These are phyloP conservation scores for Aspergillus melleus DNA, from an alignment of 2,329 filamentous ascomycete species.

Conservation along the genomic window DNA sequence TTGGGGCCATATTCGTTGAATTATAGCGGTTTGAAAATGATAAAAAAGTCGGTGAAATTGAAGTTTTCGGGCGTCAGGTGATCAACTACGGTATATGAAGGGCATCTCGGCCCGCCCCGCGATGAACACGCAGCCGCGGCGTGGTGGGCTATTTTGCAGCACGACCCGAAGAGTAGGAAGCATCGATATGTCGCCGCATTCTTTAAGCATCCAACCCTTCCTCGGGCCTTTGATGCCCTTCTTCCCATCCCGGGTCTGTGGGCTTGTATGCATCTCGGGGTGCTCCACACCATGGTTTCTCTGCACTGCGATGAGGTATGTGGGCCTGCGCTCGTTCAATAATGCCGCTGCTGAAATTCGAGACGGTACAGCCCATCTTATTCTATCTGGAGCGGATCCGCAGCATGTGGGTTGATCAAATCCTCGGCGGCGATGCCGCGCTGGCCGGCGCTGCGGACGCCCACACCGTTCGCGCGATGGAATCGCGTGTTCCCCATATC, in stretches of 20 bases:
- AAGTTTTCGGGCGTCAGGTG: no score
- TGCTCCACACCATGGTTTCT: no score
- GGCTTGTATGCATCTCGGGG: no score
- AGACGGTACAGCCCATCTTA: conserved; percentile 8
- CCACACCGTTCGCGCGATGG: conserved; percentile 6
- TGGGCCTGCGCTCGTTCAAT: no score
- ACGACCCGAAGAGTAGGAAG: conserved; percentile 9
- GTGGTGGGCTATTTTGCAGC: conserved; percentile 15
- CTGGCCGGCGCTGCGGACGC: conserved; percentile 6
- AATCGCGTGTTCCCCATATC: conserved; percentile 11
- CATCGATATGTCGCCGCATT: conserved; percentile 10
- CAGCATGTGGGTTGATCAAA: conserved; percentile 1
- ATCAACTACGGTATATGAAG: no score
- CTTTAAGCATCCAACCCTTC: conserved; percentile 2
- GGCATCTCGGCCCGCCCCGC: no score
- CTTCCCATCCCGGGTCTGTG: no score
- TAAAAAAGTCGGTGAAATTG: no score
- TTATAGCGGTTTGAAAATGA: no score
- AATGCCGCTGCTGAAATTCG: not conserved
- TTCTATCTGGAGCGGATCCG: conserved; percentile 15
- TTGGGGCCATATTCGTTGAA: no score
- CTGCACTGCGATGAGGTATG: no score
- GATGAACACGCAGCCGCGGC: conserved; percentile 6
- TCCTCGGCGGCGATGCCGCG: not conserved
- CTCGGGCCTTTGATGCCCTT: not conserved